Conservation (phyloP, 768 basidiomycete genomes). For the Leccinum ochraceum region DNA sequence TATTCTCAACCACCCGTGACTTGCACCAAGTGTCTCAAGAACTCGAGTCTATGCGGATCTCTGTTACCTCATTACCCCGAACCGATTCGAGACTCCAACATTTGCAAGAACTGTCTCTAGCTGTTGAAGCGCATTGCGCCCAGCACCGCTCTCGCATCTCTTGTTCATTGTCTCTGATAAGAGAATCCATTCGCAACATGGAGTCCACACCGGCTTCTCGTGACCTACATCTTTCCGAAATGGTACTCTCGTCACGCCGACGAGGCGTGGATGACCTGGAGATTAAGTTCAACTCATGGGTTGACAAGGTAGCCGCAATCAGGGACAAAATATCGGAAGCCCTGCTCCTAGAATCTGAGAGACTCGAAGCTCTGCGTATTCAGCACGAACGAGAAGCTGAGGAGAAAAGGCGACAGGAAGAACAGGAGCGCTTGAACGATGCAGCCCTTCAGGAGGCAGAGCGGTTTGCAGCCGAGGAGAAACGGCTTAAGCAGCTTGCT, state of each 20-base stretch:
- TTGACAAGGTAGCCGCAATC: slow-evolving; percentile 35
- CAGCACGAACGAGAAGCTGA: slow-evolving; percentile 30
- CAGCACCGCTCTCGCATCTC: slow-evolving; percentile 40
- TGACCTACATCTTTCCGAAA: slow-evolving; percentile 48
- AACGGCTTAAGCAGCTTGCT: slow-evolving; percentile 31
- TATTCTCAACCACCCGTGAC: slow-evolving; percentile 38
- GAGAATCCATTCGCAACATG: slow-evolving; percentile 56
- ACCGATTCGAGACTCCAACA: slow-evolving; percentile 32
- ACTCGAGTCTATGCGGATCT: slow-evolving; percentile 40
- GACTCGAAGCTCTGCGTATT: slow-evolving; percentile 40
- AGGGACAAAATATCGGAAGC: slow-evolving; percentile 41
- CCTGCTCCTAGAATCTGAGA: slow-evolving; percentile 42
- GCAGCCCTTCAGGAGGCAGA: slow-evolving; percentile 38
- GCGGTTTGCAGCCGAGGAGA: slow-evolving; percentile 27
- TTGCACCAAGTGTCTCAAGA: slow-evolving; percentile 43
- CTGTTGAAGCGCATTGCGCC: slow-evolving; percentile 38
- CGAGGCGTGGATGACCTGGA: slow-evolving; percentile 54
- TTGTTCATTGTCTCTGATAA: slow-evolving; percentile 53
- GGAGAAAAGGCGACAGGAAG: slow-evolving; percentile 20
- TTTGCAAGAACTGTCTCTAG: slow-evolving; percentile 39
- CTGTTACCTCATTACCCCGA: slow-evolving; percentile 33
- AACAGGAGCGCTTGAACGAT: slow-evolving; percentile 28
- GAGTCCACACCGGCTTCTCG: slow-evolving; percentile 45
- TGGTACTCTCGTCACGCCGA: slow-evolving; percentile 49
- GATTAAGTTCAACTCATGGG: slow-evolving; percentile 48